Evolutionary conservation across 805 yeast species (phyloP).

Genomic region (Schwanniomyces polymorphus): DNA sequence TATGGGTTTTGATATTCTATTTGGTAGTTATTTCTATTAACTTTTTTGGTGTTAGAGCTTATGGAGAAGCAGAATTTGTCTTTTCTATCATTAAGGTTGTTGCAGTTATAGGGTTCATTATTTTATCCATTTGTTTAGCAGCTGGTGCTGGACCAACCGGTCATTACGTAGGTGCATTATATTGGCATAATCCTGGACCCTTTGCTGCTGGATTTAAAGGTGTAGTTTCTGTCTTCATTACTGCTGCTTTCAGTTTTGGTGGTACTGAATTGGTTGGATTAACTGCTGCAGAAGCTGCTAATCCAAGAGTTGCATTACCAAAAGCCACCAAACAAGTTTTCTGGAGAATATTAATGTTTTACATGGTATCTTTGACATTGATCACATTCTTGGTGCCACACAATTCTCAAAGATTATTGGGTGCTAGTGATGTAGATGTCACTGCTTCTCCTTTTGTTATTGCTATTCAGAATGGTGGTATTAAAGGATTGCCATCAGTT

Average conservation of each 20-base stretch:
- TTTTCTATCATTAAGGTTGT: conserved; percentile 58
- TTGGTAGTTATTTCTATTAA: conserved; percentile 31
- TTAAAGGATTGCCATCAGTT: conserved; percentile 64
- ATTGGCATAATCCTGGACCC: conserved; percentile 70
- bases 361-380: conserved; percentile 54
- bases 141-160: conserved; percentile 59
- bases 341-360: conserved; percentile 76
- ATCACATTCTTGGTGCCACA: conserved; percentile 75
- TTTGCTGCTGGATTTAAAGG: conserved; percentile 68
- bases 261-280: conserved; percentile 76
- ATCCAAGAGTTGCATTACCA: conserved; percentile 69
- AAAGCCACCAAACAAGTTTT: conserved; percentile 78
- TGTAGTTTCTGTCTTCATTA: conserved; percentile 68
- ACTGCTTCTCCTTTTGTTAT: conserved; percentile 75
- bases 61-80: conserved; percentile 67
- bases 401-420: conserved; percentile 48
- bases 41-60: conserved; percentile 33
- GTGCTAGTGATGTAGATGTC: conserved; percentile 52
- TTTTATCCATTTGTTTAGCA: conserved; percentile 55
- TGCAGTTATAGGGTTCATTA: conserved; percentile 60
- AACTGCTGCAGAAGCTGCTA: conserved; percentile 73
- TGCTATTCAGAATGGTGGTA: conserved; percentile 67
- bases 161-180: conserved; percentile 54
- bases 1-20: conserved; percentile 38
- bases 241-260: conserved; percentile 75